phyloP scores from a whole-genome alignment of 2,329 filamentous ascomycete genomes.

The Aspergillus japonicus region DNA sequence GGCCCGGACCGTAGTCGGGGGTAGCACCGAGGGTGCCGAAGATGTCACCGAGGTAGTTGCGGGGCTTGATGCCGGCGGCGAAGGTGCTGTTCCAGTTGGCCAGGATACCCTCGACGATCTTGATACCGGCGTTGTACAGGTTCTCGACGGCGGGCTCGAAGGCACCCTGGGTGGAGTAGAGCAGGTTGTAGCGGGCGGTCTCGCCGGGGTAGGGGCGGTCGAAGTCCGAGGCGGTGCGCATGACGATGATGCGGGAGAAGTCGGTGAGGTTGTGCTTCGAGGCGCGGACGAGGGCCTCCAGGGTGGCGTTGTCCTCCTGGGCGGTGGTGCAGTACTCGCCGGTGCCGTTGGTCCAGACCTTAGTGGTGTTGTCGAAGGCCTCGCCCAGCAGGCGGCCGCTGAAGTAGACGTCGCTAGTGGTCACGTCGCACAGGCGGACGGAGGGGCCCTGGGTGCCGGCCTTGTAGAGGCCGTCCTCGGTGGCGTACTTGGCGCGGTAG shows the following conservation, averaged over 20 bases:
- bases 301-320: constrained; percentile 69
- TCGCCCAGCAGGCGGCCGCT: constrained; percentile 60
- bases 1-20: constrained; percentile 60
- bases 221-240: constrained; percentile 70
- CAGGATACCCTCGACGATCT: constrained; percentile 65
- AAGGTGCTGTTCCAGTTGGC: constrained; percentile 61
- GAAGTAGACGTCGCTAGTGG: constrained; percentile 72
- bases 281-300: constrained; percentile 64
- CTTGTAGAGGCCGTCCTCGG: constrained; percentile 34
- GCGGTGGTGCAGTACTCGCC: constrained; percentile 69
- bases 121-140: constrained; percentile 64
- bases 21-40: constrained; percentile 65
- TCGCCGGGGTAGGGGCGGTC: constrained; percentile 64
- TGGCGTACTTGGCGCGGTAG: constrained; percentile 57
- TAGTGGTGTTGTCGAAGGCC: constrained; percentile 65
- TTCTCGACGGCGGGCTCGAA: constrained; percentile 65
- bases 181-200: constrained; percentile 59
- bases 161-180: constrained; percentile 60
- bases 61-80: constrained; percentile 54
- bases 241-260: constrained; percentile 65
- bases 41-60: constrained; percentile 70
- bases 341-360: constrained; percentile 65
- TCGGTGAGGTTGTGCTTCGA: constrained; percentile 60
- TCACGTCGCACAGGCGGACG: constrained; percentile 64
- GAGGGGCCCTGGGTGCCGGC: constrained; percentile 50